A percentile compares a stretch with the other conserved stretches of the same genome.
These are phyloP conservation scores for Datura wrightii DNA, from an alignment of 257 asterid species.

Conservation along the genomic window DNA sequence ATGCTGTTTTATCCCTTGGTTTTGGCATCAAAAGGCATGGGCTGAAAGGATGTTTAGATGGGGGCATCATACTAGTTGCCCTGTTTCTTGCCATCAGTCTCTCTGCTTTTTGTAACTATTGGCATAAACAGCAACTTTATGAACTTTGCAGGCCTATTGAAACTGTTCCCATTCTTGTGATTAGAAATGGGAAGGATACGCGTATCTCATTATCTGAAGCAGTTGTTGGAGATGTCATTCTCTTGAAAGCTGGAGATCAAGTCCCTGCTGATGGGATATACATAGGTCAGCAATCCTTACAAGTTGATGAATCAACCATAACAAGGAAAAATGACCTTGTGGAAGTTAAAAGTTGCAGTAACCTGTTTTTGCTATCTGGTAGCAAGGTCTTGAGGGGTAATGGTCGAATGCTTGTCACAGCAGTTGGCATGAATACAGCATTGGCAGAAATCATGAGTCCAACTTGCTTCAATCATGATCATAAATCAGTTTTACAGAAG, in stretches of 20 bases:
- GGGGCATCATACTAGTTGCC: slow-evolving; percentile 60
- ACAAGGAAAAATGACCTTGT: slow-evolving; percentile 49
- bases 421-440: slow-evolving; percentile 62
- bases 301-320: slow-evolving; percentile 60
- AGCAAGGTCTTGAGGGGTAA: slow-evolving; percentile 61
- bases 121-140: slow-evolving; percentile 58
- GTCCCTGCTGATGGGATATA: slow-evolving; percentile 73
- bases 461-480: slow-evolving; percentile 40
- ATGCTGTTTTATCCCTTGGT: slow-evolving; percentile 56
- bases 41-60: slow-evolving; percentile 64
- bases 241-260: slow-evolving; percentile 57
- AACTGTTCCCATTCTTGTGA: slow-evolving; percentile 46
- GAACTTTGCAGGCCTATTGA: slow-evolving; percentile 56
- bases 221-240: slow-evolving; percentile 61
- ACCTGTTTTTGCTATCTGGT: slow-evolving; percentile 61
- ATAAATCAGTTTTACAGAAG: slow-evolving; percentile 60
- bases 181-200: slow-evolving; percentile 50
- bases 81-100: slow-evolving; percentile 62
- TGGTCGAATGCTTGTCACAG: slow-evolving; percentile 56
- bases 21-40: slow-evolving; percentile 61
- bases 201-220: slow-evolving; percentile 51
- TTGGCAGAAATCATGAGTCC: slow-evolving; percentile 66
- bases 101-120: slow-evolving; percentile 56
- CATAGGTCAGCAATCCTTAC: slow-evolving; percentile 48
- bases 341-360: slow-evolving; percentile 37